These are phyloP conservation scores for Aurifilum marmelostoma DNA, from an alignment of 2,329 filamentous ascomycete genomes.

Conservation along the genomic window DNA sequence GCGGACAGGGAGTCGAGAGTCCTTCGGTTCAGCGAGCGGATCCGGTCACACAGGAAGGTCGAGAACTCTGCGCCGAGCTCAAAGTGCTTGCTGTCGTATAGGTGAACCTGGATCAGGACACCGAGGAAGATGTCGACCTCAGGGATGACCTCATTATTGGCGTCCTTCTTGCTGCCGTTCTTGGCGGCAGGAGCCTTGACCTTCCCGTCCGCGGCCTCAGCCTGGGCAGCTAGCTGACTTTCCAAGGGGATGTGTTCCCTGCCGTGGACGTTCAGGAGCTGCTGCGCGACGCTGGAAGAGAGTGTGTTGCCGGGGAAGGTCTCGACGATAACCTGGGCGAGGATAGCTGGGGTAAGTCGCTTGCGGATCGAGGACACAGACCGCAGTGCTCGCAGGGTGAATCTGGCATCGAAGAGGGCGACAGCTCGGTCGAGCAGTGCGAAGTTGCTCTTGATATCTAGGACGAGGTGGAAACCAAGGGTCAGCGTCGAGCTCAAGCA, in stretches of 20 bases:
- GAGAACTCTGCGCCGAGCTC: slow-evolving; percentile 85
- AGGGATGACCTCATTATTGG: slow-evolving; percentile 79
- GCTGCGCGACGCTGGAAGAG: slow-evolving; percentile 68
- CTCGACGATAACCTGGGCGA: slow-evolving; percentile 79
- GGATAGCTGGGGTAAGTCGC: slow-evolving; percentile 78
- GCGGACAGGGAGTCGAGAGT: slow-evolving; percentile 92
- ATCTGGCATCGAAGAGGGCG: slow-evolving; percentile 89
- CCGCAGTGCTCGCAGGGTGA: slow-evolving; percentile 89
- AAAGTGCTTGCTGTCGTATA: slow-evolving; percentile 83
- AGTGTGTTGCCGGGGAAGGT: slow-evolving; percentile 66
- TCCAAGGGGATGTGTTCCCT: slow-evolving; percentile 67
- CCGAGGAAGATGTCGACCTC: slow-evolving; percentile 89
- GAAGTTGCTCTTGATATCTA: slow-evolving; percentile 96
- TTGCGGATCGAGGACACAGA: slow-evolving; percentile 97
- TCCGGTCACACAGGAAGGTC: slow-evolving; percentile 76
- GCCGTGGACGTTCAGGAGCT: slow-evolving; percentile 71
- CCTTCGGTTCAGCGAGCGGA: slow-evolving; percentile 87
- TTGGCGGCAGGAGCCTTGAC: slow-evolving; percentile 51
- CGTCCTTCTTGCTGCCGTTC: slow-evolving; percentile 61
- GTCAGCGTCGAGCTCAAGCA: slow-evolving; percentile 11
- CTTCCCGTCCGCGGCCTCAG: slow-evolving; percentile 74
- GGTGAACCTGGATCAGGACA: slow-evolving; percentile 82
- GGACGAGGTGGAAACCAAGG: slow-evolving; percentile 10
- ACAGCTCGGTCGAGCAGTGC: slow-evolving; percentile 89
- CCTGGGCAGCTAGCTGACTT: slow-evolving; percentile 61